Evolutionary conservation across 495 filamentous ascomycete genomes (phyloP), one percentile per base, ranked within the genome.

Genomic region (Daldinia loculata): DNA sequence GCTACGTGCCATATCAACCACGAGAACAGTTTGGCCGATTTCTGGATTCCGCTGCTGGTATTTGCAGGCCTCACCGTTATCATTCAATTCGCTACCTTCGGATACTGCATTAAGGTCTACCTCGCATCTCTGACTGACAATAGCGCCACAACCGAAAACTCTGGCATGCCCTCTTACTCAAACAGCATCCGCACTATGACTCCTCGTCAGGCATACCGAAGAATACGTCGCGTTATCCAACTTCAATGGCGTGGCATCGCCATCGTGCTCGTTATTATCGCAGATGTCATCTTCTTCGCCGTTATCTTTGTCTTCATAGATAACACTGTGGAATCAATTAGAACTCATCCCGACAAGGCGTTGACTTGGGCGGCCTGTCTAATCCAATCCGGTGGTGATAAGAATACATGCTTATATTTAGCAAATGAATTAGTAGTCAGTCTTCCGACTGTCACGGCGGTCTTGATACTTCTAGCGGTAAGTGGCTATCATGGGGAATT

Each of bases 31-130:
- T 77, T 93, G 63, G 84, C 89, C 30, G 92, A 92, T 72, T 95
- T 97, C 75, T 99, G 95, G 95, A 91, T 92, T 22, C 95, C 95
- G 1, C 74, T 98, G 48, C 85, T 98, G 71, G 87, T 88, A 12
- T 91, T 97, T 74, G 86, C 93, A 7, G 91, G 87, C 26, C 84
- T 90, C 6, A 90, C 94, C 0, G 87, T 94, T 61, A 83, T 97
- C 61, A 83, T 96, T n/a, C 95, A 98, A 76, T 86, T 91, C 29
- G 77, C 84, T 8, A 97, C 93, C 1, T 96, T 99, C 76, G 90
- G 83, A 29, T 98, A 99, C 82, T 98, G 95, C 79, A 92, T 97
- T 76, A 90, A 96, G 70, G 91, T 99, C 63, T 99, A 99, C 75
- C 83, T 99, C 74, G 89, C 93, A 15, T 89, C 97, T 52, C 87